Percentiles rank a stretch among this genome's conserved stretches.
phyloP scores from a whole-genome alignment of 371 early-diverging fungal species.

The Coemansia sp. region DNA sequence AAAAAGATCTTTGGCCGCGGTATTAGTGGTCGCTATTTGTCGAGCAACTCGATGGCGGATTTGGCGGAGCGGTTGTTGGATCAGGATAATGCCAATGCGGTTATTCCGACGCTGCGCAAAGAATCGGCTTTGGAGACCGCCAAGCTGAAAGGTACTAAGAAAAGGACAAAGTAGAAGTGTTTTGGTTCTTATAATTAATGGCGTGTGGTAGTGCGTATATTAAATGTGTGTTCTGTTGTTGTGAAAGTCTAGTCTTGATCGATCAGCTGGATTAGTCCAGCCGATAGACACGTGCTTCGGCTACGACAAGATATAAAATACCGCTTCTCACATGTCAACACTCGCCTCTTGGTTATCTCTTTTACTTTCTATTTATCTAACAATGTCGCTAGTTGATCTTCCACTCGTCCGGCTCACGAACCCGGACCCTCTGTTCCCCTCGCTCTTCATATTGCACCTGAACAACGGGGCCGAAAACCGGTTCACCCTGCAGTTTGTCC shows the following conservation, averaged over 20 bases:
- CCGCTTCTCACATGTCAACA: not conserved
- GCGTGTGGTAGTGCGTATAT: too few species aligned
- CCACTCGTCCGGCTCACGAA: conserved; percentile 42
- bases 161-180: not conserved
- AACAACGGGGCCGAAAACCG: conserved; percentile 62
- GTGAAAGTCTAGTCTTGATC: not conserved
- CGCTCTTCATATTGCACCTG: conserved; percentile 42
- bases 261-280: not conserved
- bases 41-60: conserved; percentile 64
- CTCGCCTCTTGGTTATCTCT: not conserved
- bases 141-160: conserved; percentile 6
- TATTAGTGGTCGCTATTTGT: conserved; percentile 69
- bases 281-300: not conserved
- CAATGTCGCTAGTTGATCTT: conserved; percentile 45
- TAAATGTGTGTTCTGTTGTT: too few species aligned
- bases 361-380: not conserved
- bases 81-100: conserved; percentile 9
- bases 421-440: conserved; percentile 43
- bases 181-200: too few species aligned
- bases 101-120: conserved; percentile 28
- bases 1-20: conserved; percentile 73
- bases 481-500: conserved; percentile 62
- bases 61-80: conserved; percentile 64
- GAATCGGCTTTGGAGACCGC: conserved; percentile 41
- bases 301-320: not conserved